Percentiles rank a stretch among this genome's conserved stretches.
Conservation (phyloP, 176 grass and related monocot species). For the Saccharum spontaneum region DNA sequence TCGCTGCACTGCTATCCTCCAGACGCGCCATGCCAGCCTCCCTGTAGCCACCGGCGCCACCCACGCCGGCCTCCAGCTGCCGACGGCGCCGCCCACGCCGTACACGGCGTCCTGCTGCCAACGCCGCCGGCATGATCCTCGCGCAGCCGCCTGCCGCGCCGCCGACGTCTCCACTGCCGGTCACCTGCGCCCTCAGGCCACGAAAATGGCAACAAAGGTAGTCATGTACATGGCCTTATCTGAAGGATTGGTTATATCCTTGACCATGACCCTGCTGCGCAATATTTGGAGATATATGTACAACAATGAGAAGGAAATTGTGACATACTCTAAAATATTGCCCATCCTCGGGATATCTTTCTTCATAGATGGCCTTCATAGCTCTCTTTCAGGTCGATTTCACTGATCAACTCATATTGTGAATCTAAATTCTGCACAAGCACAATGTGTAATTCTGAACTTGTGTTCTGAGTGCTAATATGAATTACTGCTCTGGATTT, state of each 20-base stretch:
- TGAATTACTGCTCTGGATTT: background rate
- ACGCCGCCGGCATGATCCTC: too few species aligned
- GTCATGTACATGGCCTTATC: background rate
- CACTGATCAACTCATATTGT: background rate
- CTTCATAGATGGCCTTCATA: background rate
- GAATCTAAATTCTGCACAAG: background rate
- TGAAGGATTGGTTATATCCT: background rate
- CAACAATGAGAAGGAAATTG: background rate
- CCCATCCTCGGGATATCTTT: background rate
- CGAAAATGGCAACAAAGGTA: background rate
- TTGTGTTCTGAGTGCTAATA: background rate
- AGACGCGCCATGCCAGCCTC: too few species aligned
- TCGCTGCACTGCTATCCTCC: too few species aligned
- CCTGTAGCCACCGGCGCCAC: too few species aligned
- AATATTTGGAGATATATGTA: background rate
- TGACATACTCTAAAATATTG: background rate
- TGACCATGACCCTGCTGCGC: slow-evolving; percentile 6
- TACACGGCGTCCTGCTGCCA: too few species aligned
- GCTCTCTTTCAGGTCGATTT: background rate
- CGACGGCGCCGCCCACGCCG: too few species aligned
- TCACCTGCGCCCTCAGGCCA: too few species aligned
- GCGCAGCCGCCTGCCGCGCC: too few species aligned
- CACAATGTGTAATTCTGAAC: background rate
- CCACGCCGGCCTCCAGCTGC: too few species aligned
- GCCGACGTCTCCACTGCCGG: too few species aligned